Conservation (phyloP, 1,284 basidiomycete species). For the Sanghuangporus sanghuang region DNA sequence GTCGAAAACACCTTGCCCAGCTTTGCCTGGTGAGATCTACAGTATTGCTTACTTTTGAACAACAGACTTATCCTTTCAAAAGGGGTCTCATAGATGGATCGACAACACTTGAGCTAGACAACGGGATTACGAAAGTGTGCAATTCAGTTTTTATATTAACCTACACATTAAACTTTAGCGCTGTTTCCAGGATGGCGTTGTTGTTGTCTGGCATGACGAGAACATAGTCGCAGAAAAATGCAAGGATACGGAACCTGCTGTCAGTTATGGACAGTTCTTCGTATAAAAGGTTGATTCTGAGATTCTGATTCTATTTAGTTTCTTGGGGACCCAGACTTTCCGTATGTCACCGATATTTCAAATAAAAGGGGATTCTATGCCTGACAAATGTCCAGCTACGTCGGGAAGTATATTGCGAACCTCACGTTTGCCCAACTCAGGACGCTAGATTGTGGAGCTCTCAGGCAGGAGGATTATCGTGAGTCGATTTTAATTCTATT, state of each 20-base stretch:
- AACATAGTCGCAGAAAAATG: constrained; percentile 59
- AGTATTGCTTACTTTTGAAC: background rate
- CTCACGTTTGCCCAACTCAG: constrained; percentile 73
- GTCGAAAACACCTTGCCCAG: constrained; percentile 66
- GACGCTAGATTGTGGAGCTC: constrained; percentile 75
- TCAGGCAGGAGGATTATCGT: constrained; percentile 58
- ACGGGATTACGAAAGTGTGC: constrained; percentile 63
- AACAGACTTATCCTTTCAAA: constrained; percentile 4
- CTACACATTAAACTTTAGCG: background rate
- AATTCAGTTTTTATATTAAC: background rate
- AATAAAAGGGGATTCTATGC: too few species aligned
- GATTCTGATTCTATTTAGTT: constrained; percentile 30
- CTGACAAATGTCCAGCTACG: constrained; percentile 30
- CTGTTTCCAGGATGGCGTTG: constrained; percentile 53
- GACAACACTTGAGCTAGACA: constrained; percentile 73
- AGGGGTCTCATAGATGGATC: constrained; percentile 72
- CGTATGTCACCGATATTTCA: constrained; percentile 28
- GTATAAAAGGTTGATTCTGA: background rate
- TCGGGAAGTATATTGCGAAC: constrained; percentile 71
- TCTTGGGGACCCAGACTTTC: constrained; percentile 52
- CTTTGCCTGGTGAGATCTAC: constrained; percentile 60
- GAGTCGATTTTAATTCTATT: constrained; percentile 15
- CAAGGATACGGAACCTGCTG: constrained; percentile 56
- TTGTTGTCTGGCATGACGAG: constrained; percentile 79
- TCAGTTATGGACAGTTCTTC: constrained; percentile 22